Evolutionary conservation across 768 basidiomycete genomes (phyloP).

Genomic region (Auricularia heimuer): DNA sequence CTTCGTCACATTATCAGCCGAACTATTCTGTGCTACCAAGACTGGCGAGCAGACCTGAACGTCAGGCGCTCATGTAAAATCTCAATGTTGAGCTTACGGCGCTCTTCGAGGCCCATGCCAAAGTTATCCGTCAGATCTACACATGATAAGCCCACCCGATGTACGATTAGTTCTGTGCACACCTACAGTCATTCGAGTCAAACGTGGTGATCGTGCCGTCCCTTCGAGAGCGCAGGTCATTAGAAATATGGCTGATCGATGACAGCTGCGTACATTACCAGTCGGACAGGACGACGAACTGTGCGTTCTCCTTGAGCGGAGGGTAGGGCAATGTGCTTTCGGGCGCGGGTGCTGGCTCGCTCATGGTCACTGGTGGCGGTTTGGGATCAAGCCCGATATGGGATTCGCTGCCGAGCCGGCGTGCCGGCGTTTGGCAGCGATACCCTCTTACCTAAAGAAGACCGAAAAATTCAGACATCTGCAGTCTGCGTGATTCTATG

Average conservation of each 20-base stretch:
- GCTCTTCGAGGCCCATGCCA: slow-evolving; percentile 69
- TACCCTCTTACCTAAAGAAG: no score
- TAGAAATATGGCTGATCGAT: slow-evolving; percentile 5
- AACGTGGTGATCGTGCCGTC: slow-evolving; percentile 89
- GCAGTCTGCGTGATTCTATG: no score
- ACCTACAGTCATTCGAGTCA: slow-evolving; percentile 87
- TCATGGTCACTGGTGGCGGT: not conserved
- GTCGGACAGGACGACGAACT: slow-evolving; percentile 81
- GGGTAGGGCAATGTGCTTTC: slow-evolving; percentile 73
- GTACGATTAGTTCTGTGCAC: not conserved
- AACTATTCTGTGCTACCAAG: not conserved
- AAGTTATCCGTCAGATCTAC: slow-evolving; percentile 82
- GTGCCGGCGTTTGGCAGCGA: no score
- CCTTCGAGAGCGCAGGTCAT: slow-evolving; percentile 32
- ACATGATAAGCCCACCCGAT: not conserved
- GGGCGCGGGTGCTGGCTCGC: slow-evolving; percentile 18
- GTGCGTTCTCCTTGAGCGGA: slow-evolving; percentile 66
- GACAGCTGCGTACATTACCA: slow-evolving; percentile 47
- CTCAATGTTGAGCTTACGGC: slow-evolving; percentile 64
- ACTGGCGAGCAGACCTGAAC: slow-evolving; percentile 44
- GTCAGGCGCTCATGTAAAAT: slow-evolving; percentile 56
- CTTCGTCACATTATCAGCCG: not conserved
- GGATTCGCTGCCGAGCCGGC: no score
- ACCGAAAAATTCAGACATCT: no score
- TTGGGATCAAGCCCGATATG: not conserved